Evolutionary conservation across 2,329 filamentous ascomycete genomes (phyloP), one percentile per base, ranked within the genome.

Genomic region (Apiospora phragmitis): DNA sequence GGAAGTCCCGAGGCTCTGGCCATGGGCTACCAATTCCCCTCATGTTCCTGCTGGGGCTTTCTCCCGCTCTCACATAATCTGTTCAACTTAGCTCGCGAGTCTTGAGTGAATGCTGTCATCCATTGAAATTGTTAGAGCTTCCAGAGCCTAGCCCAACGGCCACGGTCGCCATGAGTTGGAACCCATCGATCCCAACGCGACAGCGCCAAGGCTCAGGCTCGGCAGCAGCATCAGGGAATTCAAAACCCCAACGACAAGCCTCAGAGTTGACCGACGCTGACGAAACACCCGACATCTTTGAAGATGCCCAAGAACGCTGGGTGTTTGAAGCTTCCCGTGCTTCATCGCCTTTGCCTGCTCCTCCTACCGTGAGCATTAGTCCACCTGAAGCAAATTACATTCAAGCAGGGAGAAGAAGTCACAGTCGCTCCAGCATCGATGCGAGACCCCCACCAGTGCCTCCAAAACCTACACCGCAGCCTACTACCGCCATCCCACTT

Each of bases 221-320:
- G 5, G 14, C 55, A 9, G 24, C 55, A 62, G 16, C 55, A 18
- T 4, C 55, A 9, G 29, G 9, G 21, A 32, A 18, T 32, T 62
- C 55, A 62, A 18, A 7, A 6, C 29, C 55, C 7, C 55, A 35
- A 9, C 55, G 55, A 38, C 55, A 62, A 24, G 55, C 55, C 24
- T 62, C 55, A n/a, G 55, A 62, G 16, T 59, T 67, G 70, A 29
- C 18, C 71, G 68, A 51, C 67, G 45, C 32, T 1, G 35, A 67
- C 11, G 65, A 67, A 11, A 47, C 41, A 21, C 41, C 65, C 1
- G 65, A 47, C 26, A 42, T 47, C 21, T 67, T 67, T 29, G 65
- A 67, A 21, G 65, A 67, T 67, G 41, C 65, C 21, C 65, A 29
- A 67, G 65, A 67, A 47, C 21, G 35, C 43, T 67, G 65, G 65